Conservation (phyloP, 352 stramenopile species). For the Globisporangium perplexum region DNA sequence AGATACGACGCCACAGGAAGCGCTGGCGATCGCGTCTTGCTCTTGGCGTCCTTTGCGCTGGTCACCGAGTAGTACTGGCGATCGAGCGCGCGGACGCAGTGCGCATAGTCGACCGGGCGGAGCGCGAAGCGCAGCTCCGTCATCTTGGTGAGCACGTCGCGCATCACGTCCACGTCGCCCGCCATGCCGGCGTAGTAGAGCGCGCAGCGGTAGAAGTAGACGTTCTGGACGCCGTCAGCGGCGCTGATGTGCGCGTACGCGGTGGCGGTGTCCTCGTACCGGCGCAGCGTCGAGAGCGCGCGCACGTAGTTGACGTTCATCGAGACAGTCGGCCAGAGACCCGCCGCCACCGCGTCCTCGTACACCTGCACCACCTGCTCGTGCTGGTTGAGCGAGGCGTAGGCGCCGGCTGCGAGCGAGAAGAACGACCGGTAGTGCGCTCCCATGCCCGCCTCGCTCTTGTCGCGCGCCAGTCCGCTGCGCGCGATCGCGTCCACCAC, state of each 20-base stretch:
- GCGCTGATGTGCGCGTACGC: constrained; percentile 5
- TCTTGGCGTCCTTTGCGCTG: not conserved
- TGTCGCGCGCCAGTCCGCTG: constrained; percentile 7
- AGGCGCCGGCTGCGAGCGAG: constrained; percentile 13
- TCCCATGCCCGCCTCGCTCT: constrained; percentile 8
- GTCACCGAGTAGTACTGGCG: not conserved
- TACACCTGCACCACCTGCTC: constrained; percentile 8
- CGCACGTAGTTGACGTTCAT: constrained; percentile 17
- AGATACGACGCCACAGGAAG: not conserved
- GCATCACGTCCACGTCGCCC: constrained; percentile 1
- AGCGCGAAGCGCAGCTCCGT: constrained; percentile 4
- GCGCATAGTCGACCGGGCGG: constrained; percentile 7
- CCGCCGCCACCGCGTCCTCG: not conserved
- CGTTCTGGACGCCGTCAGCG: constrained; percentile 11
- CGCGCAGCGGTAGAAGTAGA: constrained; percentile 14
- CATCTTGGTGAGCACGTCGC: constrained; percentile 6
- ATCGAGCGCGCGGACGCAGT: constrained; percentile 12
- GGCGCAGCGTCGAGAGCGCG: constrained; percentile 7
- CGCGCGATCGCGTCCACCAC: not conserved
- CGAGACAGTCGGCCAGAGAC: constrained; percentile 11
- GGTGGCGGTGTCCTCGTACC: constrained; percentile 1
- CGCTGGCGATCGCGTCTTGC: not conserved
- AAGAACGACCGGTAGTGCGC: constrained; percentile 15
- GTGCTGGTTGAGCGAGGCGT: constrained; percentile 5
- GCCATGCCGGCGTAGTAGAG: constrained; percentile 5